These are phyloP conservation scores for Abrus precatorius DNA, from an alignment of 306 rosid species.

Conservation along the genomic window DNA sequence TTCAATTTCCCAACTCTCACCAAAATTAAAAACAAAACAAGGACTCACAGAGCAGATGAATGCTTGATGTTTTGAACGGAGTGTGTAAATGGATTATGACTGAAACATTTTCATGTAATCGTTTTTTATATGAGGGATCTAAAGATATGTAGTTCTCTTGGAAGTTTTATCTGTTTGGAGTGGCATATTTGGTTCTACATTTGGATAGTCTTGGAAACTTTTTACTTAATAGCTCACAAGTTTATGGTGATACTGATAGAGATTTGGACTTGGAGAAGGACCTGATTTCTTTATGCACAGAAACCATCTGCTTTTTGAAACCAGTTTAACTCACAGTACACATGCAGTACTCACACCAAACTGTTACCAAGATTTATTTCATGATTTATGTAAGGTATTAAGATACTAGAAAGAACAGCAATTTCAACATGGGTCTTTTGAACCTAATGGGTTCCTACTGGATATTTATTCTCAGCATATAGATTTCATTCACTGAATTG, in stretches of 20 bases:
- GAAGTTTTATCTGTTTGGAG: background rate
- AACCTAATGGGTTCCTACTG: background rate
- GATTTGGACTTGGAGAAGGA: constrained; percentile 22
- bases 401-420: constrained; percentile 23
- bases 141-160: constrained; percentile 20
- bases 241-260: background rate
- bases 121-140: constrained; percentile 30
- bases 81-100: constrained; percentile 24
- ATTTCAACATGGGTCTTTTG: constrained; percentile 18
- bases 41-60: background rate
- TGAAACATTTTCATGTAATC: background rate
- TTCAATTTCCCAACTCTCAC: constrained; percentile 13
- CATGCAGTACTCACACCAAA: constrained; percentile 11
- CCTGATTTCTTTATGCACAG: background rate
- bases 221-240: background rate
- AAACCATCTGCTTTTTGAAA: constrained; percentile 2
- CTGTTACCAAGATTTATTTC: constrained; percentile 32
- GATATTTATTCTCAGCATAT: constrained; percentile 17
- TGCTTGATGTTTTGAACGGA: constrained; percentile 10
- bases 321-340: constrained; percentile 22
- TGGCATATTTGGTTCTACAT: constrained; percentile 22
- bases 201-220: constrained; percentile 10
- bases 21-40: constrained; percentile 2
- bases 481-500: background rate
- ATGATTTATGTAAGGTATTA: constrained; percentile 19